Evolutionary conservation across 192 early-diverging fungal genomes (phyloP).

Genomic region (Entophlyctis luteolus): DNA sequence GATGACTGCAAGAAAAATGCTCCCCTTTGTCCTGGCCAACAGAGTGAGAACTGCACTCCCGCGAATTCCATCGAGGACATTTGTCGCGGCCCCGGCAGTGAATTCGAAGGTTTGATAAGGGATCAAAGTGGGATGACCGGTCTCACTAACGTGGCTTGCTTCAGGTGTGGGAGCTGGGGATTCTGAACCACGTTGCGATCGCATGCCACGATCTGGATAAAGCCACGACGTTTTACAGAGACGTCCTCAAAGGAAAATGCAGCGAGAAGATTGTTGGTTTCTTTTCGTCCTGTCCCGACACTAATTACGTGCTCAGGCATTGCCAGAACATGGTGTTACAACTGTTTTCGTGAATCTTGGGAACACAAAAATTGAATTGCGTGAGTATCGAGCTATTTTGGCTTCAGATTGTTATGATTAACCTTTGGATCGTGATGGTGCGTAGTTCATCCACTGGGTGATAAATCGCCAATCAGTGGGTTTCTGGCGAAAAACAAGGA

Average conservation of each 20-base stretch:
- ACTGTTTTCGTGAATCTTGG: conserved; percentile 82
- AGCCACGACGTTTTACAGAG: conserved; percentile 63
- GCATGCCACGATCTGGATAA: conserved; percentile 73
- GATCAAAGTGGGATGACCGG: too few relatives aligned
- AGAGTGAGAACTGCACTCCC: too few relatives aligned
- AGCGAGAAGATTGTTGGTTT: conserved; percentile 58
- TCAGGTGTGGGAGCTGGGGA: conserved; percentile 67
- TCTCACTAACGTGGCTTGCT: too few relatives aligned
- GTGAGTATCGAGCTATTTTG: too few relatives aligned
- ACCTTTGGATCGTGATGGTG: too few relatives aligned
- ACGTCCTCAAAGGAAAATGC: conserved; percentile 67
- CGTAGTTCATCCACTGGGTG: conserved; percentile 65
- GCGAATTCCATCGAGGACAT: too few relatives aligned
- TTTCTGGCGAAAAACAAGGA: conserved; percentile 76
- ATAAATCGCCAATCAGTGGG: conserved; percentile 70
- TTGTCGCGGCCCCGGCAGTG: too few relatives aligned
- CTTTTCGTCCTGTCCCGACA: too few relatives aligned
- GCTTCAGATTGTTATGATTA: too few relatives aligned
- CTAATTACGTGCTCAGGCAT: conserved; percentile 35
- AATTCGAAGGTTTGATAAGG: too few relatives aligned
- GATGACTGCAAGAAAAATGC: too few relatives aligned
- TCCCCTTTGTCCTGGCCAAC: too few relatives aligned
- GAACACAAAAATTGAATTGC: conserved; percentile 82
- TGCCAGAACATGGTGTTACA: conserved; percentile 80
- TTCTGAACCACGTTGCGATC: conserved; percentile 78